Evolutionary conservation across 306 rosid species (phyloP).

Genomic region (Pachyrhizus erosus): DNA sequence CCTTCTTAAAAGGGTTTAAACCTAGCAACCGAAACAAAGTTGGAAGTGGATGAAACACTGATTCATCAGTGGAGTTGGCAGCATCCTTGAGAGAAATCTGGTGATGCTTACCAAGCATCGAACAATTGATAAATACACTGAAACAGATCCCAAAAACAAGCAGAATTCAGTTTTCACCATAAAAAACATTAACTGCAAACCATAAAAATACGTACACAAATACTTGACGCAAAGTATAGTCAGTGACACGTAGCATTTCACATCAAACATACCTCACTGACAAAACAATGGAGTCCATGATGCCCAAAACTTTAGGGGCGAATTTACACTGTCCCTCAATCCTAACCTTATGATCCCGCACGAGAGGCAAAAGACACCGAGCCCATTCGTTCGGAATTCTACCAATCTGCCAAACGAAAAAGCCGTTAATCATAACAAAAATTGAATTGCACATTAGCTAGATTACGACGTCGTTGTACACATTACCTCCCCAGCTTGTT

Average conservation of each 20-base stretch:
- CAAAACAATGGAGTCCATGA: constrained; percentile 81
- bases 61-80: constrained; percentile 66
- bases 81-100: constrained; percentile 78
- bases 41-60: constrained; percentile 88
- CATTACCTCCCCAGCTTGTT: constrained; percentile 80
- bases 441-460: not conserved
- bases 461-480: not conserved
- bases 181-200: not conserved
- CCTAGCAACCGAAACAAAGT: constrained; percentile 83
- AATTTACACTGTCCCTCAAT: constrained; percentile 75
- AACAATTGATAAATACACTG: constrained; percentile 79
- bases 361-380: constrained; percentile 85
- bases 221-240: not conserved
- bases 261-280: constrained; percentile 65
- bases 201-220: not conserved
- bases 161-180: constrained; percentile 33
- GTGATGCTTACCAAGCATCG: constrained; percentile 71
- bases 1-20: constrained; percentile 80
- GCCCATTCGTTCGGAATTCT: constrained; percentile 98
- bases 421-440: constrained; percentile 36
- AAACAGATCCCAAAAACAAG: constrained; percentile 11
- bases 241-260: not conserved
- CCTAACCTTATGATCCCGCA: constrained; percentile 75
- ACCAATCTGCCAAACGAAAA: constrained; percentile 66
- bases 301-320: constrained; percentile 72